Base-by-base conservation (phyloP, 2,329 filamentous ascomycete genomes). In the Diplodia mutila region DNA sequence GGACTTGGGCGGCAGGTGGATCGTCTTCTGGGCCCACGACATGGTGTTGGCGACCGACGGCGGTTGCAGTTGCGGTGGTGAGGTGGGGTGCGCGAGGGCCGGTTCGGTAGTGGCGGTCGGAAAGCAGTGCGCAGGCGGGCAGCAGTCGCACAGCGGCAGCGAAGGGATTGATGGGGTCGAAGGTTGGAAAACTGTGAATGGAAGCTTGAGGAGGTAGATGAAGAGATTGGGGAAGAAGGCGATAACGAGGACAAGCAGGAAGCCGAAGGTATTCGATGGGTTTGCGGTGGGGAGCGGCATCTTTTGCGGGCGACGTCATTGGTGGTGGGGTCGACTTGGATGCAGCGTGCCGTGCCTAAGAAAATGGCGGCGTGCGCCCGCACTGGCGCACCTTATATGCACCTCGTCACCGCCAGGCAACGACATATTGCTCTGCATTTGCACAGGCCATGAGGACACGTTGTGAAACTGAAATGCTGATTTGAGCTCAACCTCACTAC, bases 1-100 rank as follows among this genome's bases (percentile, higher is more conserved):
- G 53, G 89, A 87, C 76, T 88, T 87, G 23, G 91, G 77, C 61
- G 93, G 92, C 16, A 98, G 89, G 1, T 89, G 87, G 81, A 98
- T 89, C 61, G 90, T 86, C 79, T 95, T 97, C 81, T 97, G 94
- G 73, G 86, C 88, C 92, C 92, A 97, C 70, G 88, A 85, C 87
- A 89, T 89, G 68, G 75, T 79, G 42, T 46, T 46, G 69, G 71
- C 39, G 7, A 27, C 37, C 76, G 25, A 67, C 71, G 25, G 72
- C 61, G 7, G 70, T 37, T 59, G 72, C n/a, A 52, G 64, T 67
- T 29, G 54, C 67, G 54, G 69, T 65, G 63, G 74, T 76, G 67
- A 75, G 70, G 61, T 75, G 74, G 4, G 75, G 76, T 65, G 70
- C 70, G 69, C 68, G 68, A 57, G 68, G 42, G 68, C 66, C 25